phyloP scores from a whole-genome alignment of 2,329 filamentous ascomycete genomes.

The Diaporthe eres region DNA sequence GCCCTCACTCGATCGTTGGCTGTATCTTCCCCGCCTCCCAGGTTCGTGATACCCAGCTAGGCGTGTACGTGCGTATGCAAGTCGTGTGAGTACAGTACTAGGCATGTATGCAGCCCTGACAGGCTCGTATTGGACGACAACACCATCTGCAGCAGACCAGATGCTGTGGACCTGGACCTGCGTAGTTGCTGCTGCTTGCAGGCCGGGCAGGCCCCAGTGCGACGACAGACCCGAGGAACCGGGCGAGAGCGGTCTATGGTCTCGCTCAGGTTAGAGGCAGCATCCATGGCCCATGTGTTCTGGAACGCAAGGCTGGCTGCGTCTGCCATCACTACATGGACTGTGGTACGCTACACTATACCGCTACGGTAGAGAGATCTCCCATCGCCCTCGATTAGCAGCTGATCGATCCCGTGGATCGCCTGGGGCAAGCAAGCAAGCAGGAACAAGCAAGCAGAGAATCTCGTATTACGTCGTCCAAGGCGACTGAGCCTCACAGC shows the following conservation, averaged over 20 bases:
- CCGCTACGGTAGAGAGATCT: slow-evolving; percentile 21
- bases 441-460: slow-evolving; percentile 9
- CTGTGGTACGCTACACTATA: slow-evolving; percentile 21
- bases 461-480: slow-evolving; percentile 38
- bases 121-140: slow-evolving; percentile 28
- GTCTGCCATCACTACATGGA: slow-evolving; percentile 15
- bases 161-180: slow-evolving; percentile 20
- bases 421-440: neutral
- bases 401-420: slow-evolving; percentile 32
- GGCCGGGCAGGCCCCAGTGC: slow-evolving; percentile 12
- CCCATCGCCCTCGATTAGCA: slow-evolving; percentile 29
- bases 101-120: slow-evolving; percentile 19
- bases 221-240: slow-evolving; percentile 29
- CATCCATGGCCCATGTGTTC: slow-evolving; percentile 23
- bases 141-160: slow-evolving; percentile 31
- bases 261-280: slow-evolving; percentile 23
- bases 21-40: neutral
- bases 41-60: slow-evolving; percentile 2
- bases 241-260: slow-evolving; percentile 29
- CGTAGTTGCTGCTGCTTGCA: neutral
- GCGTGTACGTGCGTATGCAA: neutral
- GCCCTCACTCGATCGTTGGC: neutral
- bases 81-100: neutral
- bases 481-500: slow-evolving; percentile 33
- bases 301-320: slow-evolving; percentile 20